Evolutionary conservation across 257 asterid genomes (phyloP).

Genomic region (Forsythia viridissima): DNA sequence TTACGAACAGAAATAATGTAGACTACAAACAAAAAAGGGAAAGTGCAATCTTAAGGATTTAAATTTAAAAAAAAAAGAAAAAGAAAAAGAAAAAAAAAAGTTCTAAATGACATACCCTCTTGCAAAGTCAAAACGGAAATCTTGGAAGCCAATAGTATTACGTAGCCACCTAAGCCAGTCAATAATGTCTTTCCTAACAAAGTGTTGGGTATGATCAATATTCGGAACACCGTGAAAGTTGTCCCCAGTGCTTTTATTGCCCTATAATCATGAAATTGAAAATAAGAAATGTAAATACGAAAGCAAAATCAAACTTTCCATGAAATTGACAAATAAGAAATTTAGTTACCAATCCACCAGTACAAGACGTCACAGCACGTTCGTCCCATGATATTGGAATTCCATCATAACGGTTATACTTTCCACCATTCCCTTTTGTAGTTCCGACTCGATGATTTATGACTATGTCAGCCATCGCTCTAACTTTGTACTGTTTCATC

Average conservation of each 20-base stretch:
- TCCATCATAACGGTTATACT: constrained; percentile 95
- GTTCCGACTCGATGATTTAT: constrained; percentile 97
- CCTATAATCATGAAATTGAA: constrained; percentile 49
- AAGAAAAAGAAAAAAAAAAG: neutral
- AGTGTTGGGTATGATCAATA: constrained; percentile 80
- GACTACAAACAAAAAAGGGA: neutral
- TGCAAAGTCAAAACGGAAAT: constrained; percentile 94
- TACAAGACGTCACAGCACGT: constrained; percentile 83
- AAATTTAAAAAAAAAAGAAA: neutral
- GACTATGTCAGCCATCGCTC: constrained; percentile 96
- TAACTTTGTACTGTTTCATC: constrained; percentile 83
- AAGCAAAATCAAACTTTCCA: neutral
- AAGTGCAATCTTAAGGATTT: neutral
- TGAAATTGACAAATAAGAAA: neutral
- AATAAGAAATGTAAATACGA: constrained; percentile 11
- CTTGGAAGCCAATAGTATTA: constrained; percentile 78
- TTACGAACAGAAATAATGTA: neutral
- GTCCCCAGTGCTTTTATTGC: constrained; percentile 86
- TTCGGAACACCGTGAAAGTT: constrained; percentile 90
- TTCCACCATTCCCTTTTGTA: constrained; percentile 79
- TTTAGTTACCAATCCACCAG: constrained; percentile 81
- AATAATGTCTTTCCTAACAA: constrained; percentile 77
- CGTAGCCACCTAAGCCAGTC: constrained; percentile 87
- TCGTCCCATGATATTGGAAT: constrained; percentile 89
- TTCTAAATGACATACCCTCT: constrained; percentile 58